Percentiles rank a stretch among this genome's conserved stretches.
These are phyloP conservation scores for Xylaria digitata DNA, from an alignment of 2,329 filamentous ascomycete genomes.

Conservation along the genomic window DNA sequence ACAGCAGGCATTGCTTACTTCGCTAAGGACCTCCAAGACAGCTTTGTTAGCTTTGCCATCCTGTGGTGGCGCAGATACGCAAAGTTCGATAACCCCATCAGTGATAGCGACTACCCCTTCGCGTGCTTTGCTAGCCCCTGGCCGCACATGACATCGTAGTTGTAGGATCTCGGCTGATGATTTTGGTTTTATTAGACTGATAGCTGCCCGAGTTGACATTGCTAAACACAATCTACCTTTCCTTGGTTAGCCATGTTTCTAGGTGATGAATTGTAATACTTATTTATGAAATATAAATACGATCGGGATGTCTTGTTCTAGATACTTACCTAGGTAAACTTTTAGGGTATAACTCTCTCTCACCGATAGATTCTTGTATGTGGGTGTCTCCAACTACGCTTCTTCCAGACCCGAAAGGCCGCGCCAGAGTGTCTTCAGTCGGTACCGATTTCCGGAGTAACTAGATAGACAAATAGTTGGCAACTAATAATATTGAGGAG, in stretches of 20 bases:
- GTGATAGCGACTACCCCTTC: conserved; percentile 70
- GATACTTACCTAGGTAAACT: not conserved
- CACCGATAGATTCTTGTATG: not conserved
- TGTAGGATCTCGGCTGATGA: conserved; percentile 59
- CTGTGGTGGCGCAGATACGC: conserved; percentile 72
- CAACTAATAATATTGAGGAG: too few species aligned
- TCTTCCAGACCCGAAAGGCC: too few species aligned
- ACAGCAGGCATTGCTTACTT: conserved; percentile 49
- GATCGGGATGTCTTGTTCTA: not conserved
- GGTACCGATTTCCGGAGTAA: too few species aligned
- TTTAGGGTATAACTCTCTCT: not conserved
- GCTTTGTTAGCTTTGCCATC: conserved; percentile 78
- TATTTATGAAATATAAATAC: not conserved
- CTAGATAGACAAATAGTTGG: too few species aligned
- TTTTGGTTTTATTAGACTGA: conserved; percentile 61
- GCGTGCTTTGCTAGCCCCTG: conserved; percentile 69
- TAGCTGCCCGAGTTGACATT: conserved; percentile 58
- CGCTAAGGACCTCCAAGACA: conserved; percentile 70
- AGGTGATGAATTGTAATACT: not conserved
- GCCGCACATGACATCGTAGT: conserved; percentile 74
- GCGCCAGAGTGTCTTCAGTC: too few species aligned
- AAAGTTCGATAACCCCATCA: conserved; percentile 69
- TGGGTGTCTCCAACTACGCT: not conserved
- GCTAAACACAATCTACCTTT: not conserved
- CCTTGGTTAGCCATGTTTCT: conserved; percentile 6